Conservation (phyloP, 2,329 filamentous ascomycete genomes). For the Pseudogymnoascus sp. region DNA sequence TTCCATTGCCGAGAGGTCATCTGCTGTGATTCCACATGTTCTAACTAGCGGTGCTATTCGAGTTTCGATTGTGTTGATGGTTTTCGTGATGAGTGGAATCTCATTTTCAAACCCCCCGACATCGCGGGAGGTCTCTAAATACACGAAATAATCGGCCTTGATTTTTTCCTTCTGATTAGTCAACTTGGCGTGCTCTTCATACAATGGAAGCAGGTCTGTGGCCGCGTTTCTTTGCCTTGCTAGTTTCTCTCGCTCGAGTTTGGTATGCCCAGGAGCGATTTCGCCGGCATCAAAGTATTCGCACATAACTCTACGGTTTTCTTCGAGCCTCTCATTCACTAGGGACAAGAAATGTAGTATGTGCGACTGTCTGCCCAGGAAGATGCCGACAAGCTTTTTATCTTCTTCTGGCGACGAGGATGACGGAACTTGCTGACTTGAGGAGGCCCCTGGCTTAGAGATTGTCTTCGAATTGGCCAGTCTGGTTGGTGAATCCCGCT, state of each 20-base stretch:
- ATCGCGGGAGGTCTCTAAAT: not conserved
- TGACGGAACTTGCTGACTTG: constrained; percentile 19
- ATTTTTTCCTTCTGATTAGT: constrained; percentile 4
- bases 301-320: constrained; percentile 18
- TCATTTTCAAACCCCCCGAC: not conserved
- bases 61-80: not conserved
- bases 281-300: constrained; percentile 21
- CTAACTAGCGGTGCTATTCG: not conserved
- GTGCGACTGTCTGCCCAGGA: constrained; percentile 18
- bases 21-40: not conserved
- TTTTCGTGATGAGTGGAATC: not conserved
- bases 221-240: constrained; percentile 5
- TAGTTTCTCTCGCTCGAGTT: constrained; percentile 2
- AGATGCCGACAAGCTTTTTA: constrained; percentile 22
- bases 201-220: not conserved
- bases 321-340: constrained; percentile 17
- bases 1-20: not conserved
- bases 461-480: constrained; percentile 11
- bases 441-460: constrained; percentile 2
- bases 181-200: constrained; percentile 3
- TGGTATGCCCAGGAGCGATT: constrained; percentile 5
- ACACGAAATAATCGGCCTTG: constrained; percentile 2
- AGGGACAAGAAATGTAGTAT: constrained; percentile 19
- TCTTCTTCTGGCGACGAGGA: constrained; percentile 21
- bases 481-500: constrained; percentile 21